Base-by-base conservation (phyloP, 2,329 filamentous ascomycete species). In the Cercospora sp. region DNA sequence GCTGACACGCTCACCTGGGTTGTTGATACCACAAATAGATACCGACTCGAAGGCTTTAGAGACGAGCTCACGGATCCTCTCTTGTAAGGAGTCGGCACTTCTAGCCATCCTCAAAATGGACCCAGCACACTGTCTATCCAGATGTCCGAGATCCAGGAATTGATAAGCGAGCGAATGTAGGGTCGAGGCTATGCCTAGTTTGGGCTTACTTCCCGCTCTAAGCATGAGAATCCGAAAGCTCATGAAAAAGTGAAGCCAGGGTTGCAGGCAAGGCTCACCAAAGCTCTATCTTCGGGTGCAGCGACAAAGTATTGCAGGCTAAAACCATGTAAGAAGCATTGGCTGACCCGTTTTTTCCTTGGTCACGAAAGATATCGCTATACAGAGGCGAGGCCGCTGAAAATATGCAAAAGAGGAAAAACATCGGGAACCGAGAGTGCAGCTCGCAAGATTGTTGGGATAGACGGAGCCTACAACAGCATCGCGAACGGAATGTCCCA, bases 1-100 rank as follows among this genome's bases (percentile, higher is more conserved):
- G 99, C 95, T 1, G 95, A 99, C 79, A 96, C 93, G 33, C 84
- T 99, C 78, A 94, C 97, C 76, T 98, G 95, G 96, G 95, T 99
- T 16, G 95, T 98, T 5, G 95, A 99, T 82, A 92, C 94, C 59
- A 98, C 94, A 16, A 96, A 99, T 80, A 88, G 92, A 68, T 84
- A 96, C 75, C 88, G 96, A 59, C 88, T 97, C 68, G 88, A 91
- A 63, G 94, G 97, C 80, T 99, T 96, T 81, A 88, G 89, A 72
- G 85, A 90, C 69, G 95, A 99, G 81, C 86, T 99, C 69, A 89
- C 92, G 74, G 92, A 92, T 20, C 83, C 99, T 66, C 85, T 99
- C 40, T 84, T 94, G 76, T 94, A 99, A 86, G 96, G 99, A 89
- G 95, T 96, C 79, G 68, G 83, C 3, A 13, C 42, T 13, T 30